Base-by-base conservation (phyloP, 345 rosid species). In the Eucalyptus lansdowneana region DNA sequence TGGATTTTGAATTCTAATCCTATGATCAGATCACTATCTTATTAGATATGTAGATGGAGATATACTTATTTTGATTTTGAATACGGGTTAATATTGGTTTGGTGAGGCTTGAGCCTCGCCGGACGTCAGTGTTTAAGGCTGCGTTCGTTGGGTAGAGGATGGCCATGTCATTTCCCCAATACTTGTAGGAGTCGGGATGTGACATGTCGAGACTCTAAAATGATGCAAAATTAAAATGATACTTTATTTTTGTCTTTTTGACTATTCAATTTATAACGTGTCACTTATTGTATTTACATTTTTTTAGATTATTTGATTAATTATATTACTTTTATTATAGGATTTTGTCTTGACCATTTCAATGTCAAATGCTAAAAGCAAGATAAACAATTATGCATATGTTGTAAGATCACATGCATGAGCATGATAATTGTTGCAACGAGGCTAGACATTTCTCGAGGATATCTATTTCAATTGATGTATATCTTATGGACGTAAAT, bases 81-180 rank as follows among this genome's bases (percentile, higher is more conserved):
- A 17, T 34, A 69, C 0, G 3, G 40, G 25, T 69, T 69, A 69
- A 34, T 69, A 34, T 34, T 17, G 4, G 44, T 69, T 47, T 47
- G 49, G 49, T 1, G 13, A 47, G 49, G 13, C 13, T 47, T 11
- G 13, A 11, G 49, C 49, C 13, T 47, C 13, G 49, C 13, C 2
- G 12, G 13, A 47, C 13, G 49, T 47, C 0, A 17, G 6, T 17
- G 24, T 34, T 69, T 17, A 34, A 34, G 13, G 24, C 24, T 14
- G 2, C 6, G 0, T 69, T 16, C 2, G 0, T 31, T 2, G 1
- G 7, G 7, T 34, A 69, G 22, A 31, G 13, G 44, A 69, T 4
- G 13, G 6, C 5, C 1, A 9, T 34, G 80, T 69, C 44, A 69
- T 69, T 69, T 34, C 44, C 13, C 13, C 7, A 4, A 7, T 31